These are phyloP conservation scores for Pyrus hybrid DNA, from an alignment of 331 rosid species.

Conservation along the genomic window DNA sequence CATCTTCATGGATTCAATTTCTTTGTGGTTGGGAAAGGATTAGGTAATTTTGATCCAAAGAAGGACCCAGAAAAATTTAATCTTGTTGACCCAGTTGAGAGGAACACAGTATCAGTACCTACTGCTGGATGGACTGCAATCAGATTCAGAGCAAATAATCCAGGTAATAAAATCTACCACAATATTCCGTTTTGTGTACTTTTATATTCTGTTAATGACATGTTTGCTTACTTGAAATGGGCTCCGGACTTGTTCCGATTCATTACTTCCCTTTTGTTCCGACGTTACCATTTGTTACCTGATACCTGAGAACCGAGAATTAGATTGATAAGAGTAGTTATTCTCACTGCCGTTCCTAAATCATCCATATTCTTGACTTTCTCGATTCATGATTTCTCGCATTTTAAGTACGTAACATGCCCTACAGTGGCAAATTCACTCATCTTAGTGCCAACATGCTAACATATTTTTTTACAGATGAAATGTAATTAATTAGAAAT, in stretches of 20 bases:
- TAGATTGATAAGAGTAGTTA: too few species aligned
- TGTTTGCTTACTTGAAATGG: too few species aligned
- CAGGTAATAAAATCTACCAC: conserved; percentile 32
- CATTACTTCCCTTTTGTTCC: too few species aligned
- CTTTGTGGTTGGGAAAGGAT: conserved; percentile 57
- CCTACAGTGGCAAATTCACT: too few species aligned
- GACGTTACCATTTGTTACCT: too few species aligned
- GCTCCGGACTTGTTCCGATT: too few species aligned
- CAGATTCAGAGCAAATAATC: conserved; percentile 68
- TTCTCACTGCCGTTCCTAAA: too few species aligned
- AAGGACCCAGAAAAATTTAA: conserved; percentile 43
- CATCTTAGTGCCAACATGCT: not conserved
- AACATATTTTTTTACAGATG: not conserved
- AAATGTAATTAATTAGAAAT: not conserved
- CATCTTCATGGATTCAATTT: conserved; percentile 26
- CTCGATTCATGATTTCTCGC: not conserved
- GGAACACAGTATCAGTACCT: conserved; percentile 62
- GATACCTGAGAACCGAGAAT: too few species aligned
- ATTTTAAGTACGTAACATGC: not conserved
- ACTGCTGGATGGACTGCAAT: conserved; percentile 66
- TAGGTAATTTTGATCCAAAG: conserved; percentile 55
- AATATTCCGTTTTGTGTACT: not conserved
- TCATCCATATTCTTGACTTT: too few species aligned
- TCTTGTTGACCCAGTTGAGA: conserved; percentile 64
- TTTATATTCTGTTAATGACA: too few species aligned